Conservation (phyloP, 805 yeast genomes). For the Lipomyces spencermartinsiae region DNA sequence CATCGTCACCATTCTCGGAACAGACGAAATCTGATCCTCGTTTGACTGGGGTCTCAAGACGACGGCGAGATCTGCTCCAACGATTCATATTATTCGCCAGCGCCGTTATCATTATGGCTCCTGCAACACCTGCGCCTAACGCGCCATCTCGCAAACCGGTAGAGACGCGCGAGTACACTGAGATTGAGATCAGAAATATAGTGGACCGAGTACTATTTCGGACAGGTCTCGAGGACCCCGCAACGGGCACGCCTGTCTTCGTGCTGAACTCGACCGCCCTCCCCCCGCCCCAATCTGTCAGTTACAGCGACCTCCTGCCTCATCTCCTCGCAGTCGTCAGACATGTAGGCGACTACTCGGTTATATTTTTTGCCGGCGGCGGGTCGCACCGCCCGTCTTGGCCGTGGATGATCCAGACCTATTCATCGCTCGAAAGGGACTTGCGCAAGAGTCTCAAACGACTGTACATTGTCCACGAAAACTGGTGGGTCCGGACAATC, state of each 20-base stretch:
- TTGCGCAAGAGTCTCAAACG: slow-evolving; percentile 61
- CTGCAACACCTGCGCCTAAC: neutral
- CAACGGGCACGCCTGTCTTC: slow-evolving; percentile 71
- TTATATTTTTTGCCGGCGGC: slow-evolving; percentile 84
- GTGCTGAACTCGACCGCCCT: slow-evolving; percentile 83
- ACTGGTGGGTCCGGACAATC: slow-evolving; percentile 83
- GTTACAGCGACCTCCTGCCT: slow-evolving; percentile 59
- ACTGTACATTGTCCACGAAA: slow-evolving; percentile 84
- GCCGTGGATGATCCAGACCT: slow-evolving; percentile 73
- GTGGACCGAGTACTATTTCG: slow-evolving; percentile 39
- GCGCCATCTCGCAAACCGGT: slow-evolving; percentile 1
- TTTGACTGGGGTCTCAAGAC: neutral
- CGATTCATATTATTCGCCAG: slow-evolving; percentile 7
- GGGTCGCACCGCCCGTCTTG: slow-evolving; percentile 65
- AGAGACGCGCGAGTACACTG: slow-evolving; percentile 11
- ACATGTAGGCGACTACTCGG: slow-evolving; percentile 58
- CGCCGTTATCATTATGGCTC: slow-evolving; percentile 2
- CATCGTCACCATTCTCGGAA: neutral
- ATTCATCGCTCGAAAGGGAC: slow-evolving; percentile 62
- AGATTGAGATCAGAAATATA: slow-evolving; percentile 32
- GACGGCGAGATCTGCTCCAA: slow-evolving; percentile 10
- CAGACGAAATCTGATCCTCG: neutral
- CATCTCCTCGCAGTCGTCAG: slow-evolving; percentile 67
- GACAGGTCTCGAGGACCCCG: slow-evolving; percentile 69
- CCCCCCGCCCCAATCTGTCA: slow-evolving; percentile 62